A percentile compares a stretch with the other conserved stretches of the same genome.
Evolutionary conservation across 2,329 filamentous ascomycete species (phyloP).

Genomic region (Fusarium udum): DNA sequence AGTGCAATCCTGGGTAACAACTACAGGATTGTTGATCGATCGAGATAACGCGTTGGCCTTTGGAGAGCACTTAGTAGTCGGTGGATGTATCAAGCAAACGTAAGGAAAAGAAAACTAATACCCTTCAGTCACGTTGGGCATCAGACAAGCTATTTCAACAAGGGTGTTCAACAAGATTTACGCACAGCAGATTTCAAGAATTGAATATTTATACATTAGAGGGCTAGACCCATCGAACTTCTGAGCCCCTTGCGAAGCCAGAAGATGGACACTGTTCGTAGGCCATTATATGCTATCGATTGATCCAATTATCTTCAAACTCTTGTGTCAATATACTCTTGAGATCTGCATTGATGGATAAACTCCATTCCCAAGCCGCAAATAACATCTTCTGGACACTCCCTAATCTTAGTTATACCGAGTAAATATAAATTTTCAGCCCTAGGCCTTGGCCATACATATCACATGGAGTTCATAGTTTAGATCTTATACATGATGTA

Average conservation of each 20-base stretch:
- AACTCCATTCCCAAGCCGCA: not conserved
- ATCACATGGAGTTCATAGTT: too few relatives aligned
- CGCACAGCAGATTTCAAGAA: too few relatives aligned
- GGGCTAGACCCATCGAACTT: not conserved
- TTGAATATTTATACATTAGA: not conserved
- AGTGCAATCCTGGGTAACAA: not conserved
- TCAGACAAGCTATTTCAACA: not conserved
- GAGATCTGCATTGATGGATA: not conserved
- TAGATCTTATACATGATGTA: not conserved
- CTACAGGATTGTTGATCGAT: not conserved
- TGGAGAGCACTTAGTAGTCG: not conserved
- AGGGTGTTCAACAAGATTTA: not conserved
- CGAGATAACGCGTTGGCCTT: not conserved
- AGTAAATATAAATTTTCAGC: too few relatives aligned
- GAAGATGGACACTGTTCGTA: not conserved
- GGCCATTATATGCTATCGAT: not conserved
- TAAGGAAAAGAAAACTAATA: not conserved
- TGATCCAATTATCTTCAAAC: accelerated
- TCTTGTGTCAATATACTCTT: not conserved
- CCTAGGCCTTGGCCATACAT: accelerated
- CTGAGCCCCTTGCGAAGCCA: not conserved
- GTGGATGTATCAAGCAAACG: too few relatives aligned
- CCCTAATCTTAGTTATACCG: accelerated
- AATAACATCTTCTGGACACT: not conserved
- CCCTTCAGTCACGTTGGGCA: not conserved